These are phyloP conservation scores for Daedalea quercina DNA, from an alignment of 768 basidiomycete genomes.

Conservation along the genomic window DNA sequence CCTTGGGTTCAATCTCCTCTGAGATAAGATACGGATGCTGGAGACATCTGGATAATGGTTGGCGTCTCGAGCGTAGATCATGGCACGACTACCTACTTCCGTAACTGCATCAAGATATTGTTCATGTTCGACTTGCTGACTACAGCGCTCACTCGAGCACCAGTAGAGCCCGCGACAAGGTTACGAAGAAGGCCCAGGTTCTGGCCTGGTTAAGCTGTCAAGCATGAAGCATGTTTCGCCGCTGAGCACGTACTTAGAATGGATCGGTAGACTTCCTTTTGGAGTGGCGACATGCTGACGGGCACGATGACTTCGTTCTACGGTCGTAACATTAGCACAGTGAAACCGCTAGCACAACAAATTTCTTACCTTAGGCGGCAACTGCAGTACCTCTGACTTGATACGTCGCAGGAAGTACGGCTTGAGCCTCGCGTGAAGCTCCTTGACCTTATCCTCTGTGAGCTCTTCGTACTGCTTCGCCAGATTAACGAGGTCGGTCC, in stretches of 20 bases:
- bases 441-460: conserved; percentile 71
- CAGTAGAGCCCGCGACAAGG: conserved; percentile 39
- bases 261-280: conserved; percentile 83
- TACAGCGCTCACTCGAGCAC: conserved; percentile 25
- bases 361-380: conserved; percentile 78
- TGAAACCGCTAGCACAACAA: not conserved
- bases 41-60: conserved; percentile 52
- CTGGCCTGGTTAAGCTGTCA: conserved; percentile 39
- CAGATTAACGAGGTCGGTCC: conserved; percentile 69
- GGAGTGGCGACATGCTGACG: conserved; percentile 78
- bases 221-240: conserved; percentile 11
- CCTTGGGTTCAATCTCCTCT: conserved; percentile 70
- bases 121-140: conserved; percentile 54
- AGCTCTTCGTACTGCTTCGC: conserved; percentile 73
- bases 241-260: conserved; percentile 55
- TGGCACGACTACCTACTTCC: conserved; percentile 57
- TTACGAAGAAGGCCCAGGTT: conserved; percentile 62
- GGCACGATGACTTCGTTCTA: conserved; percentile 92
- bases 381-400: conserved; percentile 86
- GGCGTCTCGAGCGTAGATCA: not conserved
- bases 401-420: conserved; percentile 92
- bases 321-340: not conserved
- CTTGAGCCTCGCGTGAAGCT: conserved; percentile 70
- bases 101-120: conserved; percentile 82
- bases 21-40: conserved; percentile 90